Percentiles rank a stretch among this genome's conserved stretches.
Conservation (phyloP, 495 filamentous ascomycete genomes). For the Neurospora africana region DNA sequence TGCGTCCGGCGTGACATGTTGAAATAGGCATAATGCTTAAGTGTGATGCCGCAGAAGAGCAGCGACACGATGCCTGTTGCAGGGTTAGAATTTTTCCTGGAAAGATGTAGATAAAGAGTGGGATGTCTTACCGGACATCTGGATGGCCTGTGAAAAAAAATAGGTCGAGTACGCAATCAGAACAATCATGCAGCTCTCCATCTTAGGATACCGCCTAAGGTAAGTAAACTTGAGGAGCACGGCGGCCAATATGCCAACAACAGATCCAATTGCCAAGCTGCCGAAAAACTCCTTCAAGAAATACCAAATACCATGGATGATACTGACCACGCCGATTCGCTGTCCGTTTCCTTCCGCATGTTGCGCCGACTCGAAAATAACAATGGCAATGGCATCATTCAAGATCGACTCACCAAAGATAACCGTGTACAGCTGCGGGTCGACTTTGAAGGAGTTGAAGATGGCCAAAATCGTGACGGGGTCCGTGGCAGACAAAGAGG, state of each 20-base stretch:
- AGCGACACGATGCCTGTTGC: slow-evolving; percentile 86
- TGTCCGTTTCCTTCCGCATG: slow-evolving; percentile 58
- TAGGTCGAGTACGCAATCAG: slow-evolving; percentile 93
- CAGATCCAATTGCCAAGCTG: slow-evolving; percentile 76
- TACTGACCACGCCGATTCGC: slow-evolving; percentile 56
- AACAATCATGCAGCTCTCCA: slow-evolving; percentile 90
- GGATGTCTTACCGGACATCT: slow-evolving; percentile 71
- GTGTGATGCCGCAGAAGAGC: slow-evolving; percentile 92
- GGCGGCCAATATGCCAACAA: slow-evolving; percentile 78
- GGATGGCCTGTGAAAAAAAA: slow-evolving; percentile 89
- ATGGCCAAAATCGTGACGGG: slow-evolving; percentile 96
- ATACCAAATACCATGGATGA: slow-evolving; percentile 84
- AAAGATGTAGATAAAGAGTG: neutral
- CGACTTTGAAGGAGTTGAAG: slow-evolving; percentile 98
- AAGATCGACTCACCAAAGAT: slow-evolving; percentile 98
- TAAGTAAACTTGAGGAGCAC: slow-evolving; percentile 87
- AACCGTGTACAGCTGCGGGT: slow-evolving; percentile 94
- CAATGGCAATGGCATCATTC: slow-evolving; percentile 96
- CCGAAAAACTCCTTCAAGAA: slow-evolving; percentile 96
- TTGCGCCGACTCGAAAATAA: slow-evolving; percentile 95
- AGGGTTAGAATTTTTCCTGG: slow-evolving; percentile 10
- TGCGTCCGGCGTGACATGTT: slow-evolving; percentile 99
- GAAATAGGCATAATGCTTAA: slow-evolving; percentile 99
- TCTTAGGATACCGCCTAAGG: slow-evolving; percentile 84
- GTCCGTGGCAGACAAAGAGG: slow-evolving; percentile 91